Evolutionary conservation across 1,139 yeast species (phyloP), one percentile per base, ranked within the genome.

Genomic region (Geotrichum cucujoidarum): DNA sequence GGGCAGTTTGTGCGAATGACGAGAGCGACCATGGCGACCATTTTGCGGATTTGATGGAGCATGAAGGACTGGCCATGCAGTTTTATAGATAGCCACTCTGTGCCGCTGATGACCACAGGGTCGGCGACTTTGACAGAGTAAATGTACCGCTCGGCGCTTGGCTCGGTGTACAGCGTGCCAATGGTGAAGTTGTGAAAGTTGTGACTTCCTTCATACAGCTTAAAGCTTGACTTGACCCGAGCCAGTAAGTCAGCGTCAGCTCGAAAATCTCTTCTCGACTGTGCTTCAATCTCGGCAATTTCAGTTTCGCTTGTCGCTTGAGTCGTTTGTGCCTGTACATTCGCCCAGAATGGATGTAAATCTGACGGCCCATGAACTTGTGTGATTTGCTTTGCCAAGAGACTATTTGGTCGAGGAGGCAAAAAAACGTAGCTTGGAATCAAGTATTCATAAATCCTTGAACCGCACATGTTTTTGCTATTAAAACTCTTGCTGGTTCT

Each of bases 41-140:
- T 92, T 65, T 92, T 92, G 65, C 99, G 80, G 61, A 92, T 92
- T 72, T 92, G 99, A 67, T 92, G 98, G 53, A 94, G 74, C 99
- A 94, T 92, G 66, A 92, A 92, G 8, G 97, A 88, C 67, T 94
- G 98, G 2, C 99, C 99, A 64, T 94, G 98, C 54, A 92, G 86
- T 68, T 92, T 92, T 60, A 94, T 83, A 1, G 95, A 86, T 3
- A 88, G 77, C 99, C 99, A 92, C 64, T 92, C 97, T 6, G 97
- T 89, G 44, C 87, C 89, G 59, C 90, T 86, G 57, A 92, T 90
- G 43, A 87, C 82, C 66, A 88, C 86, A 2, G 98, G 97, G 1
- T 87, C 95, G n/a, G 89, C 78, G 0, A 88, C 95, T 0, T 76
- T 74, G 46, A 94, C 75, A 14, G 76, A 70, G 60, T 85, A 85